Evolutionary conservation across 2,329 filamentous ascomycete species (phyloP), one percentile per base, ranked within the genome.

Genomic region (Apiospora aurea): DNA sequence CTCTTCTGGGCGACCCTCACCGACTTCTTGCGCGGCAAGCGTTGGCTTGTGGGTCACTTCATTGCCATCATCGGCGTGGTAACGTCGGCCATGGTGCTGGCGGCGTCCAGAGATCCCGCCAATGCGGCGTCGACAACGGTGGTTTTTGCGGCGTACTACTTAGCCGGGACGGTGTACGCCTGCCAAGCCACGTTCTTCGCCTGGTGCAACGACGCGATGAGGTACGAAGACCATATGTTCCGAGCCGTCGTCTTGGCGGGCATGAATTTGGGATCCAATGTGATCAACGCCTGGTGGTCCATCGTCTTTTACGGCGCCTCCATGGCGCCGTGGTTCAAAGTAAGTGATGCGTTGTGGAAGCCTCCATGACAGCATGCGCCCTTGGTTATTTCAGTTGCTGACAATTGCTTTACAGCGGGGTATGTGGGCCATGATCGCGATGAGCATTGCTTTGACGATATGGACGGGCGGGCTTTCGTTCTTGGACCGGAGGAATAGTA

Each of bases 121-220:
- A 83, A 77, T 44, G 70, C 80, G 0, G 69, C 67, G 0, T 87
- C 85, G 2, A 91, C 88, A 0, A 77, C 85, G 0, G 82, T 88
- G 0, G 86, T 90, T 0, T 92, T 94, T 73, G 90, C 80, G 0
- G 90, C 91, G 4, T 93, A 93, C 75, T 93, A 93, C 79, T 91
- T 89, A 88, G 90, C 91, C 0, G 92, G 92, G 0, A 84, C 87
- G 4, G 90, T 93, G 0, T 94, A 94, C 75, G 91, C 92, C 0
- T 92, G 91, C 76, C 91, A 94, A 80, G 91, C 92, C 0, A 92
- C 90, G 0, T 93, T 94, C 75, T 94, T 94, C 75, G 92, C 92
- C 0, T 94, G 92, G 92, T 92, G 90, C 29, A 94, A 94, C 75
- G 92, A 93, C 76, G 89, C 90, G 2, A 88, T 92, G 82, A 85